Percentiles rank a stretch among this genome's conserved stretches.
Conservation (phyloP, 1,284 basidiomycete genomes). For the Microbotryomycetes sp. region DNA sequence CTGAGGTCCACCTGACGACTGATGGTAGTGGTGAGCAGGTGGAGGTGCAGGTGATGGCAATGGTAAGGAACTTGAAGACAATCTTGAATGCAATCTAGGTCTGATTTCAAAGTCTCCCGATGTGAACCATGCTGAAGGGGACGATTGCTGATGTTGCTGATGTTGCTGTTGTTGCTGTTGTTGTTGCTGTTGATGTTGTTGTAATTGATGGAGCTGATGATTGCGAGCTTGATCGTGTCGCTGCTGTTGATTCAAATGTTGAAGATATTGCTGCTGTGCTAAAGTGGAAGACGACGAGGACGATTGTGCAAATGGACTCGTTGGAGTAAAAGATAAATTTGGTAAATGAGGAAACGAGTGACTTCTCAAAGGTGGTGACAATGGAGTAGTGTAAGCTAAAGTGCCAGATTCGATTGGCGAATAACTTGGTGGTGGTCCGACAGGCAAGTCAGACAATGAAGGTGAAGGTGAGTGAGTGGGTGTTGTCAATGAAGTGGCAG, state of each 20-base stretch:
- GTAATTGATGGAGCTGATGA: neutral
- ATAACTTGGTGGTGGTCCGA: neutral
- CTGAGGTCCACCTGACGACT: too few species aligned
- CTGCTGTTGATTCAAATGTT: neutral
- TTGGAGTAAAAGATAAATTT: neutral
- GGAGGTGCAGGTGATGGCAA: too few species aligned
- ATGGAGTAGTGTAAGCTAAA: neutral
- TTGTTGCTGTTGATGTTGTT: neutral
- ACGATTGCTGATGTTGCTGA: too few species aligned
- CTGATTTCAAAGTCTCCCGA: too few species aligned
- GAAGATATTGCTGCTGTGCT: neutral
- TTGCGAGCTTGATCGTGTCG: neutral
- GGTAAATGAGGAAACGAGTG: neutral
- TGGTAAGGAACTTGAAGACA: too few species aligned
- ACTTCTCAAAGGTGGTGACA: neutral
- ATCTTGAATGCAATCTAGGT: too few species aligned
- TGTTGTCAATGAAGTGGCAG: neutral
- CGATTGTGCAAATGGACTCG: neutral
- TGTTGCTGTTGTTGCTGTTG: neutral
- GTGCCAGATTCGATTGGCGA: too few species aligned
- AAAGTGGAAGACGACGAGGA: neutral
- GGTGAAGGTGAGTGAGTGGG: conserved; percentile 13
- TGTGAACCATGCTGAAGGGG: too few species aligned
- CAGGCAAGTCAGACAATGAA: neutral
- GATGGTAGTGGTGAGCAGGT: too few species aligned